phyloP scores from a whole-genome alignment of 352 stramenopile species.

The Globisporangium lucens region DNA sequence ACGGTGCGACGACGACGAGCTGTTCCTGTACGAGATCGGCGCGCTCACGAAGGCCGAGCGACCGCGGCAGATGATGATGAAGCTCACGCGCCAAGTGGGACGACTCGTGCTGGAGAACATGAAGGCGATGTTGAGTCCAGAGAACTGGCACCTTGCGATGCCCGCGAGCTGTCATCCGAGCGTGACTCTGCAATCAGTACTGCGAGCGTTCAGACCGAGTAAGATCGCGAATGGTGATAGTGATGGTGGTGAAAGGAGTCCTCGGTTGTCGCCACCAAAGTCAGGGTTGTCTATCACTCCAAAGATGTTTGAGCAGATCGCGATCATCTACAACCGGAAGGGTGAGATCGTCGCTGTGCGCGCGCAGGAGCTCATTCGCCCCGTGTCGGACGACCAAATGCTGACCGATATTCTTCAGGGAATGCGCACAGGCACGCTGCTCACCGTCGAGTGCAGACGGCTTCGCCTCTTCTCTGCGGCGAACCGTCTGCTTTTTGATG shows the following conservation, averaged over 20 bases:
- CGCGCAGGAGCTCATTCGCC: constrained; percentile 50
- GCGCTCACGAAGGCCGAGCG: constrained; percentile 40
- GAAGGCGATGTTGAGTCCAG: constrained; percentile 40
- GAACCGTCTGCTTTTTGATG: constrained; percentile 47
- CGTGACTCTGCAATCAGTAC: constrained; percentile 17
- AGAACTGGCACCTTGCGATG: constrained; percentile 55
- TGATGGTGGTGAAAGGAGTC: not conserved
- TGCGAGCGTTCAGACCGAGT: constrained; percentile 14
- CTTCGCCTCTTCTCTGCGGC: constrained; percentile 50
- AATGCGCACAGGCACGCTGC: constrained; percentile 24
- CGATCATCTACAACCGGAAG: constrained; percentile 35
- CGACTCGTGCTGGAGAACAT: constrained; percentile 47
- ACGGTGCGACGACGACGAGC: constrained; percentile 29
- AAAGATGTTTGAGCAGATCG: constrained; percentile 49
- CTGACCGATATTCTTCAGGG: constrained; percentile 28
- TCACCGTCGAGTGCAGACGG: constrained; percentile 42
- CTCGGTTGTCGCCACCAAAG: not conserved
- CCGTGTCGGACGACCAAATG: constrained; percentile 28
- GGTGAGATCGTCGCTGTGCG: constrained; percentile 54
- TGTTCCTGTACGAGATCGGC: constrained; percentile 35
- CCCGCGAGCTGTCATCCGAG: constrained; percentile 22
- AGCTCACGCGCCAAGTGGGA: constrained; percentile 44
- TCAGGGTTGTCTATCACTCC: not conserved
- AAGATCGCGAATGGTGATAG: not conserved
- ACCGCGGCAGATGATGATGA: constrained; percentile 42